Evolutionary conservation across 768 basidiomycete species (phyloP), one percentile per base, ranked within the genome.

Genomic region (Suillus subaureus): DNA sequence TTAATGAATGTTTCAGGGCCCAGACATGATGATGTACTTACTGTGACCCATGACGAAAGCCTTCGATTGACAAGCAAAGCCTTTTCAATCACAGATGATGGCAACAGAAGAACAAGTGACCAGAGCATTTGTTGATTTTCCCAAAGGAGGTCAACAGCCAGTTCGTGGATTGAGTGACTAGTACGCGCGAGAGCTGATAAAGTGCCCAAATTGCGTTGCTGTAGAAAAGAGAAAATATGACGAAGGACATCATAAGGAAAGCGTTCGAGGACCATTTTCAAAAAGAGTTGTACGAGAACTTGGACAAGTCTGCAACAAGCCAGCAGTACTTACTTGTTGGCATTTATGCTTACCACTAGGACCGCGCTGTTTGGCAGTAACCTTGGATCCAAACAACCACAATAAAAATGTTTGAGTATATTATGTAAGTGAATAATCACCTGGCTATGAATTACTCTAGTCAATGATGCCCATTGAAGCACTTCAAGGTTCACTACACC

Each of bases 401-500:
- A 21, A n/a, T n/a, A n/a, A 11, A n/a, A 49, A 18, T n/a, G 11
- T 3, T 51, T 7, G 6, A 51, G 15, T 52, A 16, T 52, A 28
- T 8, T 9, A 23, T 26, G 6, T 26, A 28, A 52, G 28, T 52
- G 28, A 35, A 13, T 13, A 39, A 33, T 33, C 42, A 56, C 31
- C 55, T n/a, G 23, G 16, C 16, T 18, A 28, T 42, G 16, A 18
- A 21, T 58, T 12, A 40, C 39, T 58, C 26, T 2, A 40, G 57
- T 31, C 40, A 60, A 42, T 60, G 18, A 42, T 60, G 42, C 18
- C 58, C 40, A 7, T 42, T 12, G 58, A 60, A 40, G 16, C 23
- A 40, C 16, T 71, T 31, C 65, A 67, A 55, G 49, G 57, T 55
- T 43, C 61, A 4, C 71, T 67, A 35, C 64, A 69, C 63, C 65